Evolutionary conservation across 495 filamentous ascomycete genomes (phyloP), one percentile per base, ranked within the genome.

Genomic region (Annulohypoxylon stygium): DNA sequence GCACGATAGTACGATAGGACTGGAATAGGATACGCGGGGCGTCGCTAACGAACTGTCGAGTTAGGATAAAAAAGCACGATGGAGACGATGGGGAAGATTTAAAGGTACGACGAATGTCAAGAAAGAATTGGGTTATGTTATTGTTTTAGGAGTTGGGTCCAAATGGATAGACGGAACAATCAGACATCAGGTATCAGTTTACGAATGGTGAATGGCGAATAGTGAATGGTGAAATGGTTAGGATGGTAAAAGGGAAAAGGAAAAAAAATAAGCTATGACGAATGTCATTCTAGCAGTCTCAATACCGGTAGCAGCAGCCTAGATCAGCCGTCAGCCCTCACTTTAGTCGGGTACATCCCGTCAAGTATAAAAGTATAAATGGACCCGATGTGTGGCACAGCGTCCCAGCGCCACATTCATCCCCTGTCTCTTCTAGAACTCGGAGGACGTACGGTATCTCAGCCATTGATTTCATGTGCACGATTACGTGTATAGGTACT

Each of bases 241-340:
- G 53, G 12, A 67, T 30, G 36, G 12, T 25, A 30, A 60, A 26
- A 12, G 50, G n/a, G 34, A 36, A 41, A 26, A 64, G 18, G 26
- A 23, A 50, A 26, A 68, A 60, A 16, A 65, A 64, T 47, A 53
- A 62, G 39, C 48, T 71, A 68, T 73, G 65, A 73, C 69, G 69
- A 72, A 66, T 55, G 69, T 66, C 57, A 61, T 62, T 54, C 47
- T 65, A 50, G 30, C 30, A 30, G 20, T 23, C 20, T 23, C 20
- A 23, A 23, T 23, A 23, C 20, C 20, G 20, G 20, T 23, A 23
- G 20, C 20, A 23, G 20, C 20, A 23, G 20, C 20, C 20, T 23
- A 23, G 20, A 23, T 23, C 20, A 23, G 20, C 20, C 20, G 20
- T 23, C 20, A 23, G 20, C 20, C 20, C 36, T 39, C 9, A 9